These are phyloP conservation scores for Rutstroemia sp. DNA, from an alignment of 2,329 filamentous ascomycete genomes.

Conservation along the genomic window DNA sequence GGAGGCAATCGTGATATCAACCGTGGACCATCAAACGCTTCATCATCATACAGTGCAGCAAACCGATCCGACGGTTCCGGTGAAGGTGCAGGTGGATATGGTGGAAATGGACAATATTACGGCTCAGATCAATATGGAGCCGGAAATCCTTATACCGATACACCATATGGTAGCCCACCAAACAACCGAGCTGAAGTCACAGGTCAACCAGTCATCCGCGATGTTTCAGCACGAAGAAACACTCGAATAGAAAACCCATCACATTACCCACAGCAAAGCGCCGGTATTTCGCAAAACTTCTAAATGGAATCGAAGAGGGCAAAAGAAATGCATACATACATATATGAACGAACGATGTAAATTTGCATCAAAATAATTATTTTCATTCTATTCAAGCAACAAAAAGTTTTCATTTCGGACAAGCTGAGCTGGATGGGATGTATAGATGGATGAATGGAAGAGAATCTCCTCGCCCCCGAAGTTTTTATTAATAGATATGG, in stretches of 20 bases:
- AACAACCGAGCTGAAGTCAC: constrained; percentile 36
- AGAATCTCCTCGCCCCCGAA: no score
- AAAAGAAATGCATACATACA: background rate
- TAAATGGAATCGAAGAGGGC: constrained; percentile 34
- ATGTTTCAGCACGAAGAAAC: constrained; percentile 86
- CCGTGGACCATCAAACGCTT: constrained; percentile 89
- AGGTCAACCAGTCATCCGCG: constrained; percentile 76
- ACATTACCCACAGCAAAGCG: constrained; percentile 85
- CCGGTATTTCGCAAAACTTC: constrained; percentile 96
- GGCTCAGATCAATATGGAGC: constrained; percentile 50
- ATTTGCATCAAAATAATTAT: background rate
- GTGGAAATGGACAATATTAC: constrained; percentile 42
- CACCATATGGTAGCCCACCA: constrained; percentile 28
- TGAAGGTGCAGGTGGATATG: constrained; percentile 39
- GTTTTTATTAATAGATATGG: no score
- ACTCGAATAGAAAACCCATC: constrained; percentile 89
- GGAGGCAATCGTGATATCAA: constrained; percentile 69
- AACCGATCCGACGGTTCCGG: constrained; percentile 64
- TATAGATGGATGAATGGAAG: no score
- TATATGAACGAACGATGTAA: no score
- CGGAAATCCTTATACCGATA: constrained; percentile 48
- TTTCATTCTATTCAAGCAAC: background rate
- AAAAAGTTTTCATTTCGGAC: constrained; percentile 15
- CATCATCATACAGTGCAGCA: constrained; percentile 85
- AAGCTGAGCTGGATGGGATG: background rate